These are phyloP conservation scores for Raffaelea albimanens DNA, from an alignment of 2,329 filamentous ascomycete genomes.

Conservation along the genomic window DNA sequence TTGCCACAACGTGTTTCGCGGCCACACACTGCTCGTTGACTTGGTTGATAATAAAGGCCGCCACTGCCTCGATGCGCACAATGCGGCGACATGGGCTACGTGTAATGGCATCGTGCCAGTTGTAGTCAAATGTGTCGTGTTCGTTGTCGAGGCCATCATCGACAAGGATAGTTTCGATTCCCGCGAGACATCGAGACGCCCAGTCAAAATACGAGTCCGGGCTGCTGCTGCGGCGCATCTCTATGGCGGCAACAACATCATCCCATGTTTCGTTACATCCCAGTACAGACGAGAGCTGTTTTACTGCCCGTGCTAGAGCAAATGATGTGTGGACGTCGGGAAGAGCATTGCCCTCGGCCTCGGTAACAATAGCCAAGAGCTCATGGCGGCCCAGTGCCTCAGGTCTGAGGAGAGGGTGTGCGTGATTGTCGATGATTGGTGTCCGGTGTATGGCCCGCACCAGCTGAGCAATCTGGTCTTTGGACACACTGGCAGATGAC, in stretches of 20 bases:
- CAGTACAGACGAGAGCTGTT: slow-evolving; percentile 57
- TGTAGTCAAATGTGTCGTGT: slow-evolving; percentile 46
- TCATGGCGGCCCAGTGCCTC: slow-evolving; percentile 35
- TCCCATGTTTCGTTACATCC: slow-evolving; percentile 55
- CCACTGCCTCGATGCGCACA: slow-evolving; percentile 66
- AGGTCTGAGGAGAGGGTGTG: slow-evolving; percentile 55
- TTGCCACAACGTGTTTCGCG: slow-evolving; percentile 16
- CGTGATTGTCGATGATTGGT: slow-evolving; percentile 66
- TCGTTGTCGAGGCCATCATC: slow-evolving; percentile 61
- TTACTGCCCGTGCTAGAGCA: slow-evolving; percentile 59
- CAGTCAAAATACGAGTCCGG: slow-evolving; percentile 38
- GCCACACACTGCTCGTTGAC: neutral
- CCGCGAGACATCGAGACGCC: slow-evolving; percentile 55
- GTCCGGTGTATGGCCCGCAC: slow-evolving; percentile 36
- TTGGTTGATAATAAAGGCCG: slow-evolving; percentile 49
- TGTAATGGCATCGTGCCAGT: slow-evolving; percentile 59
- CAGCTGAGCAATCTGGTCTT: slow-evolving; percentile 18
- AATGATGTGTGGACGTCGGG: slow-evolving; percentile 52
- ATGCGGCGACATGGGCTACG: slow-evolving; percentile 59
- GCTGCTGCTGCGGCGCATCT: slow-evolving; percentile 28
- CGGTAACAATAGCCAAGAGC: slow-evolving; percentile 56
- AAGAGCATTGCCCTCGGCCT: slow-evolving; percentile 62
- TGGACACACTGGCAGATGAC: neutral
- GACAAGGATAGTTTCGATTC: slow-evolving; percentile 66
- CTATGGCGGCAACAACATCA: slow-evolving; percentile 34